phyloP scores from a whole-genome alignment of 495 filamentous ascomycete genomes.

The Clohesyomyces aquaticus region DNA sequence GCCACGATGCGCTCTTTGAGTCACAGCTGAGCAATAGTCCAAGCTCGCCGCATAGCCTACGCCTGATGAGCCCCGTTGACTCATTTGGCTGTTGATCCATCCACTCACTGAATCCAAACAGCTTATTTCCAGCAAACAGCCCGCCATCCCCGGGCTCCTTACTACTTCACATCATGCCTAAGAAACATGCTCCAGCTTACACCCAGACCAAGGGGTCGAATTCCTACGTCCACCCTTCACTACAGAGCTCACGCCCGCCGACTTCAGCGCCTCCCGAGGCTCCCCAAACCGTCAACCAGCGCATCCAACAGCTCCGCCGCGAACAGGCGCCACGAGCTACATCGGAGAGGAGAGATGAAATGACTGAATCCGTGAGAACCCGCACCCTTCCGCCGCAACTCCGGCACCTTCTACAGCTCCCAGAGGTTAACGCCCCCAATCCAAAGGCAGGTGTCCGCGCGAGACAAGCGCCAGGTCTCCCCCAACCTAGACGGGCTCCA shows the following conservation, averaged over 20 bases:
- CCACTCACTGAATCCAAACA: background rate
- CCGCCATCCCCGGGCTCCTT: background rate
- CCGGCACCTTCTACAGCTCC: conserved; percentile 66
- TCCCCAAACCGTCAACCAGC: conserved; percentile 47
- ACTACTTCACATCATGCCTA: conserved; percentile 48
- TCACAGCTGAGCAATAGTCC: background rate
- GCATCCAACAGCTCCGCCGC: conserved; percentile 46
- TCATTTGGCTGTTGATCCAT: conserved; percentile 10
- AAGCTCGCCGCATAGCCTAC: background rate
- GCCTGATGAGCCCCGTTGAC: background rate
- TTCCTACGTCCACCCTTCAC: conserved; percentile 39
- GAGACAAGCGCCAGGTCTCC: conserved; percentile 43
- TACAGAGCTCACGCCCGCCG: conserved; percentile 18
- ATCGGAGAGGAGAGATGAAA: conserved; percentile 39
- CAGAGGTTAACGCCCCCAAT: conserved; percentile 68
- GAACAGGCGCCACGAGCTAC: conserved; percentile 43
- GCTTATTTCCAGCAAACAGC: background rate
- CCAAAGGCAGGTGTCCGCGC: conserved; percentile 59
- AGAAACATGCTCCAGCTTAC: conserved; percentile 44
- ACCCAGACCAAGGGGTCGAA: conserved; percentile 33
- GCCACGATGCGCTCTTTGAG: background rate
- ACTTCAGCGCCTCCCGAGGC: conserved; percentile 11
- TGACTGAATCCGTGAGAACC: conserved; percentile 41
- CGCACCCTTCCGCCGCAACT: conserved; percentile 60
- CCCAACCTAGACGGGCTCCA: conserved; percentile 49